Conservation (phyloP, 805 yeast species). For the Yarrowia yakushimensis region DNA sequence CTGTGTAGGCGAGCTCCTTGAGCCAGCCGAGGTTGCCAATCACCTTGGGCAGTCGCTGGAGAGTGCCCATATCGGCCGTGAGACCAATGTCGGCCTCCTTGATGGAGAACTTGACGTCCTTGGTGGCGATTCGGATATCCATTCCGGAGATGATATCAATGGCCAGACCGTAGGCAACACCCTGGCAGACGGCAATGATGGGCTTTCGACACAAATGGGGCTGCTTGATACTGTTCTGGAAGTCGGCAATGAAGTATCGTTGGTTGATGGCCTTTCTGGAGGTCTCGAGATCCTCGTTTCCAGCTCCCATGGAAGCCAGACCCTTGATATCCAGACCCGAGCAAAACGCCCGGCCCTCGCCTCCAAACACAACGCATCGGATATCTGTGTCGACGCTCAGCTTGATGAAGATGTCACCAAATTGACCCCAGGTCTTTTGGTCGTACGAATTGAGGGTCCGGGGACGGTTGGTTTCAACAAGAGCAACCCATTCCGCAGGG, state of each 20-base stretch:
- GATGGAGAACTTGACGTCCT: conserved; percentile 53
- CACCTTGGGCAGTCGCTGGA: conserved; percentile 60
- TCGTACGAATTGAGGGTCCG: conserved; percentile 56
- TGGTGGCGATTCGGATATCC: conserved; percentile 54
- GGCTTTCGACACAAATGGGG: conserved; percentile 42
- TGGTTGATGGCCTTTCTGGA: conserved; percentile 36
- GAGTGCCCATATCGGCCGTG: conserved; percentile 74
- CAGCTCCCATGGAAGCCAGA: conserved; percentile 29
- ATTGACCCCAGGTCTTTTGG: conserved; percentile 55
- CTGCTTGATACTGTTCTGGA: conserved; percentile 52
- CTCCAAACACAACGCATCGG: conserved; percentile 55
- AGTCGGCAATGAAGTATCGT: conserved; percentile 47
- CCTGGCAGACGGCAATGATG: conserved; percentile 65
- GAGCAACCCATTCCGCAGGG: conserved; percentile 49
- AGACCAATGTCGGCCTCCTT: conserved; percentile 71
- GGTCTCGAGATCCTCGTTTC: conserved; percentile 30
- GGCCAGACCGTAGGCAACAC: conserved; percentile 62
- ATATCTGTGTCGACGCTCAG: conserved; percentile 47
- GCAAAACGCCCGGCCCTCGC: conserved; percentile 54
- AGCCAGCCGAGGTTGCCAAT: conserved; percentile 55
- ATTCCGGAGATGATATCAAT: conserved; percentile 61
- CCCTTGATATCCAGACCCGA: conserved; percentile 60
- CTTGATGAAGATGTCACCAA: conserved; percentile 45
- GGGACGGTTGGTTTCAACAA: conserved; percentile 62
- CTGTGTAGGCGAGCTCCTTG: conserved; percentile 61